Percentiles rank a stretch among this genome's conserved stretches.
These are phyloP conservation scores for Eucalyptus curtisii DNA, from an alignment of 345 rosid species.

Conservation along the genomic window DNA sequence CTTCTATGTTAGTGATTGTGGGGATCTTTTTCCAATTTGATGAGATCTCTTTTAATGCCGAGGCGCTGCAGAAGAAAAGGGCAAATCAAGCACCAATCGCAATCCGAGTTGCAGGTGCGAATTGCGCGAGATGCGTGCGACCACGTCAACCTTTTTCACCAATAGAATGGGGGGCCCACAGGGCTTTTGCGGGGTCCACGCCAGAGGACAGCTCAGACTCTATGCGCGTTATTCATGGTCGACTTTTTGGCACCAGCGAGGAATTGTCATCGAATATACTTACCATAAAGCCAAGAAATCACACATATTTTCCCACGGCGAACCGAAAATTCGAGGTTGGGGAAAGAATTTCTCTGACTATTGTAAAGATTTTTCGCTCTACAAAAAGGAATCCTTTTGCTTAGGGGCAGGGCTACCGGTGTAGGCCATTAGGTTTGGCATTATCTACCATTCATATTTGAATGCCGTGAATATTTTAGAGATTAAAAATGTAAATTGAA, in stretches of 20 bases:
- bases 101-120: neutral
- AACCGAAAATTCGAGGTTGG: neutral
- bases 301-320: neutral
- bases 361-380: neutral
- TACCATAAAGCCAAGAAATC: neutral
- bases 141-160: neutral
- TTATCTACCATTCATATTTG: neutral
- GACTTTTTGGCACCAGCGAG: neutral
- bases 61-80: neutral
- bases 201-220: neutral
- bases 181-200: neutral
- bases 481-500: too few species aligned
- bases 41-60: neutral
- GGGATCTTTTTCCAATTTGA: neutral
- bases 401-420: neutral
- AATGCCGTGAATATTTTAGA: accelerated
- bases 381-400: neutral
- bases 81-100: neutral
- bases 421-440: neutral
- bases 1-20: neutral
- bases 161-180: neutral
- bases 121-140: neutral
- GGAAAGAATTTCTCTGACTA: neutral
- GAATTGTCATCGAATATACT: neutral
- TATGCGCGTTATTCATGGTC: neutral